Percentiles rank a stretch among this genome's conserved stretches.
Evolutionary conservation across 2,329 filamentous ascomycete genomes (phyloP).

Genomic region (Hymenoscyphus infarciens): DNA sequence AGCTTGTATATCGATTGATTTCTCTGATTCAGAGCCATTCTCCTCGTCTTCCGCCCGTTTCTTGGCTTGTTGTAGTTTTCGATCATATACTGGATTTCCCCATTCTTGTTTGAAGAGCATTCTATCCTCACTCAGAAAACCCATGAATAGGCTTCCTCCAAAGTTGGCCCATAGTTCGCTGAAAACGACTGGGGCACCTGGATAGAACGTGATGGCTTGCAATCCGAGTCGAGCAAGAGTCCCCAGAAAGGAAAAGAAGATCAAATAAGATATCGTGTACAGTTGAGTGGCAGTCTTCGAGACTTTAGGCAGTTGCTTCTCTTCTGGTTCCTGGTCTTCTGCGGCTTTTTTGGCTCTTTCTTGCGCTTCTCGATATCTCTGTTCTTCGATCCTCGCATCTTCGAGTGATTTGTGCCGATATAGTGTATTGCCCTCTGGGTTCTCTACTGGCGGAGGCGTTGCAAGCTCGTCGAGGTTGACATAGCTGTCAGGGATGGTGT

Average conservation of each 20-base stretch:
- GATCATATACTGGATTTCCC: conserved; percentile 45
- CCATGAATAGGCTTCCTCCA: conserved; percentile 75
- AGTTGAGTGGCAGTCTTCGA: conserved; percentile 54
- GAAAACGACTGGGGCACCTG: conserved; percentile 70
- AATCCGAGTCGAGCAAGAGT: conserved; percentile 80
- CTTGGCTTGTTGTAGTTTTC: conserved; percentile 36
- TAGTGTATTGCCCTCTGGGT: conserved; percentile 37
- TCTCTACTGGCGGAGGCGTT: conserved; percentile 43
- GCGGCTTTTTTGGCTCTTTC: conserved; percentile 10
- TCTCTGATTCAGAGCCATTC: conserved; percentile 25
- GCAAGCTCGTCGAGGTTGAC: conserved; percentile 44
- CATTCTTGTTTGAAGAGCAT: conserved; percentile 69
- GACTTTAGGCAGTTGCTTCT: conserved; percentile 29
- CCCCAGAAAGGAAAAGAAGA: conserved; percentile 81
- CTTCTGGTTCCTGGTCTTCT: conserved; percentile 13
- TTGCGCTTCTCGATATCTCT: conserved; percentile 20
- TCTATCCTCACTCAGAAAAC: conserved; percentile 77
- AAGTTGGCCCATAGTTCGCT: conserved; percentile 86
- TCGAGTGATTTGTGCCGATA: conserved; percentile 42
- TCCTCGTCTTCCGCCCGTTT: conserved; percentile 40
- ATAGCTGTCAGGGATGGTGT: conserved; percentile 35
- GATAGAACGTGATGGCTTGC: conserved; percentile 74
- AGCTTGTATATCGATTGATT: conserved; percentile 39
- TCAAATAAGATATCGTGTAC: conserved; percentile 75
- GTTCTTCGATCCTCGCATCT: conserved; percentile 27